A percentile compares a stretch with the other conserved stretches of the same genome.
phyloP scores from a whole-genome alignment of 345 rosid species.

The Salix exigua region DNA sequence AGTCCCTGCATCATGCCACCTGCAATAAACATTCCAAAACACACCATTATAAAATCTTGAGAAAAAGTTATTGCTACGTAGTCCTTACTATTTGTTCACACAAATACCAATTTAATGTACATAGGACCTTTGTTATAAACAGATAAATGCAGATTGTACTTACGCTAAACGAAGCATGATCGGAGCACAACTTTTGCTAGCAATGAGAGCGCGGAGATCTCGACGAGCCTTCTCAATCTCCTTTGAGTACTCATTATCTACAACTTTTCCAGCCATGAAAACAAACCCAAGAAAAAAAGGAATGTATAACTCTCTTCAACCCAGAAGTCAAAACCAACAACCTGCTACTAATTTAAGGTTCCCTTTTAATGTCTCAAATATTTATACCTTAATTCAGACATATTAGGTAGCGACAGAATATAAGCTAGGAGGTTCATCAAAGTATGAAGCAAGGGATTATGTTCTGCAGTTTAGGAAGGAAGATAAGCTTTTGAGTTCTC shows the following conservation, averaged over 20 bases:
- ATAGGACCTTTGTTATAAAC: too few species aligned
- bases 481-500: neutral
- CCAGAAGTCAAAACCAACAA: too few species aligned
- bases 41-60: too few species aligned
- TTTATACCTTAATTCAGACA: neutral
- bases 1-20: constrained; percentile 96
- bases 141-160: neutral
- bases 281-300: too few species aligned
- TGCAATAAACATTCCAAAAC: constrained; percentile 10
- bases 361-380: too few species aligned
- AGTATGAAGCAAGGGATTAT: constrained; percentile 12
- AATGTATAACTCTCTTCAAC: too few species aligned
- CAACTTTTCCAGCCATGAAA: constrained; percentile 34
- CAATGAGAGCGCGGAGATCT: constrained; percentile 73
- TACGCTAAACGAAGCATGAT: constrained; percentile 95
- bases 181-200: constrained; percentile 62
- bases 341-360: too few species aligned
- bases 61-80: too few species aligned
- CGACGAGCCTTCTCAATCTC: constrained; percentile 71
- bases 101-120: too few species aligned
- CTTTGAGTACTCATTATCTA: constrained; percentile 53
- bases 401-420: neutral
- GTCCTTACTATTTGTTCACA: neutral
- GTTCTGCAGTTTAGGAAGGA: constrained; percentile 6
- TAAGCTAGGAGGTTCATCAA: neutral